phyloP scores from a whole-genome alignment of 2,329 filamentous ascomycete species.

The Epichloe uncinata region DNA sequence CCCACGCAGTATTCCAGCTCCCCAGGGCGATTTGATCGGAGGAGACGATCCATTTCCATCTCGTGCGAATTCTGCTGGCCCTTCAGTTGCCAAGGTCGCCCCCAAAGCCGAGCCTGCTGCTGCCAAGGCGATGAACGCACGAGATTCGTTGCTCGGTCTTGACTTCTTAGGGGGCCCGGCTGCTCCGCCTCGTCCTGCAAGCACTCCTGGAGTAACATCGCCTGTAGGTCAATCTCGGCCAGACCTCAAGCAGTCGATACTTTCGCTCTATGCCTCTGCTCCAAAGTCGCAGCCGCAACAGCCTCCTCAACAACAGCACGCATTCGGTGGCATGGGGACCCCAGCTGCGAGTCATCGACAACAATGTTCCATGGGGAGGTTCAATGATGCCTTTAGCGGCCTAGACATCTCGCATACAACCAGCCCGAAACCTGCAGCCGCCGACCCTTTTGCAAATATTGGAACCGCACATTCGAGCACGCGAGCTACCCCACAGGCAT shows the following conservation, averaged over 20 bases:
- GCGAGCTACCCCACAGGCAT: slow-evolving; percentile 21
- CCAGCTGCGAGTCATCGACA: slow-evolving; percentile 38
- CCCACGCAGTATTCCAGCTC: slow-evolving; percentile 23
- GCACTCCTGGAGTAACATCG: slow-evolving; percentile 54
- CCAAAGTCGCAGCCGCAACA: slow-evolving; percentile 51
- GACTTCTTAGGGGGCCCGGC: slow-evolving; percentile 77
- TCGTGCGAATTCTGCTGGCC: slow-evolving; percentile 63
- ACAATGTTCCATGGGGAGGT: slow-evolving; percentile 45
- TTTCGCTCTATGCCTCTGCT: slow-evolving; percentile 81
- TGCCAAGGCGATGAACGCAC: slow-evolving; percentile 55
- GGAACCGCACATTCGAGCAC: slow-evolving; percentile 22
- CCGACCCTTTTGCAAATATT: slow-evolving; percentile 50
- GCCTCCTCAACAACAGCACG: slow-evolving; percentile 18
- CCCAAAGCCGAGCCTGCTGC: slow-evolving; percentile 51
- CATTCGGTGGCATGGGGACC: slow-evolving; percentile 55
- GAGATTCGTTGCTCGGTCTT: slow-evolving; percentile 81
- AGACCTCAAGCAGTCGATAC: slow-evolving; percentile 91
- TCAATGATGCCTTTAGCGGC: slow-evolving; percentile 60
- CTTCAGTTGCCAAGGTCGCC: slow-evolving; percentile 41
- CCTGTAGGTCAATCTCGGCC: slow-evolving; percentile 60
- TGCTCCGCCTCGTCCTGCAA: slow-evolving; percentile 67
- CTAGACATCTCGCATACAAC: slow-evolving; percentile 30
- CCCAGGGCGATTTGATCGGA: slow-evolving; percentile 69
- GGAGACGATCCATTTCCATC: slow-evolving; percentile 55
- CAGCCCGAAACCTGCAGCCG: slow-evolving; percentile 28